Percentiles rank a stretch among this genome's conserved stretches.
These are phyloP conservation scores for Malassezia japonica DNA, from an alignment of 1,284 basidiomycete genomes.

Conservation along the genomic window DNA sequence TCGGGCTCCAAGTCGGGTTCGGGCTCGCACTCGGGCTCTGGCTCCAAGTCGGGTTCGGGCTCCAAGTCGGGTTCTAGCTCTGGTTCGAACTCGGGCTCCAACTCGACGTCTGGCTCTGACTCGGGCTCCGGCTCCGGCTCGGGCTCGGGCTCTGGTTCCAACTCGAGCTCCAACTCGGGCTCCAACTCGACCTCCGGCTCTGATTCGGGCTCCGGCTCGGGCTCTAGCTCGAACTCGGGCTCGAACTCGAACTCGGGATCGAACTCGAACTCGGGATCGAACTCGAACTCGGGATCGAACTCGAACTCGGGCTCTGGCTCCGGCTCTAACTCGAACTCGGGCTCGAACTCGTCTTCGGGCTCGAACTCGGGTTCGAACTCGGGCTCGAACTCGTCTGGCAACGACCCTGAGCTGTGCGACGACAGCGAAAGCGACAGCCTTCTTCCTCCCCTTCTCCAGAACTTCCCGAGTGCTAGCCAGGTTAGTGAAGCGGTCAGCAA, in stretches of 20 bases:
- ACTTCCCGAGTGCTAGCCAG: constrained; percentile 13
- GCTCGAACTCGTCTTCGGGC: background rate
- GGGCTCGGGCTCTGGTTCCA: background rate
- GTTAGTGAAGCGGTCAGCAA: constrained; percentile 12
- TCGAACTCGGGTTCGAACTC: constrained; percentile 8
- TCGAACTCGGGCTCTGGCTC: constrained; percentile 5
- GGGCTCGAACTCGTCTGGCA: background rate
- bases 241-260: constrained; percentile 3
- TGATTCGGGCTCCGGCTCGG: background rate
- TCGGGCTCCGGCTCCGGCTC: constrained; percentile 8
- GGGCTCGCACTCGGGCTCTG: constrained; percentile 9
- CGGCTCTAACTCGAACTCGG: background rate
- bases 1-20: constrained; percentile 6
- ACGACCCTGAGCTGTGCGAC: constrained; percentile 9
- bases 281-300: background rate
- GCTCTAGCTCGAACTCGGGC: background rate
- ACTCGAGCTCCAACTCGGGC: background rate
- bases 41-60: constrained; percentile 2
- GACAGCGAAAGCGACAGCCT: constrained; percentile 5
- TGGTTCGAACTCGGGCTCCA: constrained; percentile 3
- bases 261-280: constrained; percentile 3
- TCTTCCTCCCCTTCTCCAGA: constrained; percentile 14
- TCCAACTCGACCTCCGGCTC: constrained; percentile 7
- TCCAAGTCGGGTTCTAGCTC: constrained; percentile 1
- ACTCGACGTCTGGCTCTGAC: constrained; percentile 4